Evolutionary conservation across 805 yeast species (phyloP).

Genomic region (Kockiozyma suomiensis): DNA sequence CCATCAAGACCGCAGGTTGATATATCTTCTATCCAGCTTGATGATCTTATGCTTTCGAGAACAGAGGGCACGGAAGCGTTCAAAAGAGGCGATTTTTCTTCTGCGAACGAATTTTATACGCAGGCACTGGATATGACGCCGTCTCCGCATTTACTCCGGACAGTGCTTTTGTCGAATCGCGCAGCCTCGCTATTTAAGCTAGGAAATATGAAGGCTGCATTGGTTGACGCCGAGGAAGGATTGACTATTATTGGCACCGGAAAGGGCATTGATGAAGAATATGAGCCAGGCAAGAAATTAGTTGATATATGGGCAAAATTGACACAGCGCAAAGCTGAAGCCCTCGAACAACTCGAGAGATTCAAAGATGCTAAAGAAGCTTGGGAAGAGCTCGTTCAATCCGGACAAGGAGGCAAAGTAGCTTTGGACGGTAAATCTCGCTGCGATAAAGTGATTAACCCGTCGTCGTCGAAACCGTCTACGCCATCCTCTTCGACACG

Average conservation of each 20-base stretch:
- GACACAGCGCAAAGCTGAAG: conserved; percentile 73
- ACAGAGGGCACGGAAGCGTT: conserved; percentile 62
- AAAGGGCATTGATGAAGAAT: conserved; percentile 47
- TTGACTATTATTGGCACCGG: conserved; percentile 46
- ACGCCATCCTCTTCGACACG: conserved; percentile 28
- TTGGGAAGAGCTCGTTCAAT: conserved; percentile 64
- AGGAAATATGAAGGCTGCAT: conserved; percentile 66
- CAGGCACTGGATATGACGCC: conserved; percentile 64
- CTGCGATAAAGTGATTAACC: conserved; percentile 66
- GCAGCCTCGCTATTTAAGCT: conserved; percentile 65
- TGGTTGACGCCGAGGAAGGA: conserved; percentile 53
- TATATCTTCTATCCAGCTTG: conserved; percentile 40
- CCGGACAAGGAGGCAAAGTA: conserved; percentile 65
- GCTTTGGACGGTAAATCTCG: conserved; percentile 82
- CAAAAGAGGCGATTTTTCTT: conserved; percentile 78
- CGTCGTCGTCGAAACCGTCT: conserved; percentile 47
- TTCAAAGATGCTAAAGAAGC: conserved; percentile 62
- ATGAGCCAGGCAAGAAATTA: conserved; percentile 56
- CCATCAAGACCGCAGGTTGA: conserved; percentile 35
- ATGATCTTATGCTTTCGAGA: conserved; percentile 40
- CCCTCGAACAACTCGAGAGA: conserved; percentile 76
- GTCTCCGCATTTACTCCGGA: conserved; percentile 59
- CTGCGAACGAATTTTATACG: conserved; percentile 64
- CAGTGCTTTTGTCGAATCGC: conserved; percentile 75
- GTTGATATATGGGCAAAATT: conserved; percentile 77